Percentiles rank a stretch among this genome's conserved stretches.
phyloP scores from a whole-genome alignment of 2,329 filamentous ascomycete species.

The Colletotrichum spaethianum region DNA sequence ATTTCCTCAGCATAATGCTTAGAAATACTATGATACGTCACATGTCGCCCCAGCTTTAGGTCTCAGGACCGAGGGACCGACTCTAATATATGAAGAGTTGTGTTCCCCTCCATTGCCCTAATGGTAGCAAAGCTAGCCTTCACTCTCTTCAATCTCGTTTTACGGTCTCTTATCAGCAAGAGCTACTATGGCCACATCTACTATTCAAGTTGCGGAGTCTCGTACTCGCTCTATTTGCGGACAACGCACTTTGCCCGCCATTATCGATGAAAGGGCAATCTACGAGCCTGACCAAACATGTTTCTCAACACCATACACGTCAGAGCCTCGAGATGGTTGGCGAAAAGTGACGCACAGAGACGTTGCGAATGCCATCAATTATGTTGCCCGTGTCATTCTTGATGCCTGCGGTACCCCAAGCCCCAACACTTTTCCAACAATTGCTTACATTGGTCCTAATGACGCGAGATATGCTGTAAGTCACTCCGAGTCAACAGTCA shows the following conservation, averaged over 20 bases:
- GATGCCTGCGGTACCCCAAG: constrained; percentile 47
- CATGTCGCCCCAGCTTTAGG: constrained; percentile 25
- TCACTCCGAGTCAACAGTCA: constrained; percentile 8
- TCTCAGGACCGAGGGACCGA: constrained; percentile 7
- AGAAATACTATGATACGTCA: constrained; percentile 30
- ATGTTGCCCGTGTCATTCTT: constrained; percentile 52
- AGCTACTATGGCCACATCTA: constrained; percentile 25
- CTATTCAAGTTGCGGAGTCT: constrained; percentile 11
- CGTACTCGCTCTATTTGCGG: neutral
- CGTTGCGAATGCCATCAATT: constrained; percentile 57
- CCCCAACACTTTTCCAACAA: constrained; percentile 51
- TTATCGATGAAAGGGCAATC: constrained; percentile 55
- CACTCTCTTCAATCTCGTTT: neutral
- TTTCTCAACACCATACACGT: constrained; percentile 52
- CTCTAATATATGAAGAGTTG: constrained; percentile 10
- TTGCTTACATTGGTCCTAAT: constrained; percentile 62
- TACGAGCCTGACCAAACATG: constrained; percentile 52
- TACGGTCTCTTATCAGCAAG: neutral
- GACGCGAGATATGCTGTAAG: constrained; percentile 53
- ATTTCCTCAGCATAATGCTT: constrained; percentile 16
- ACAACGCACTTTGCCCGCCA: constrained; percentile 52
- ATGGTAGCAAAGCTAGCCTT: no score
- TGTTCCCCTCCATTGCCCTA: neutral
- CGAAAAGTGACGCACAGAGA: constrained; percentile 53
- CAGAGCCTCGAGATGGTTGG: constrained; percentile 57